Evolutionary conservation across 2,329 filamentous ascomycete genomes (phyloP).

Genomic region (Didymella pinodella): DNA sequence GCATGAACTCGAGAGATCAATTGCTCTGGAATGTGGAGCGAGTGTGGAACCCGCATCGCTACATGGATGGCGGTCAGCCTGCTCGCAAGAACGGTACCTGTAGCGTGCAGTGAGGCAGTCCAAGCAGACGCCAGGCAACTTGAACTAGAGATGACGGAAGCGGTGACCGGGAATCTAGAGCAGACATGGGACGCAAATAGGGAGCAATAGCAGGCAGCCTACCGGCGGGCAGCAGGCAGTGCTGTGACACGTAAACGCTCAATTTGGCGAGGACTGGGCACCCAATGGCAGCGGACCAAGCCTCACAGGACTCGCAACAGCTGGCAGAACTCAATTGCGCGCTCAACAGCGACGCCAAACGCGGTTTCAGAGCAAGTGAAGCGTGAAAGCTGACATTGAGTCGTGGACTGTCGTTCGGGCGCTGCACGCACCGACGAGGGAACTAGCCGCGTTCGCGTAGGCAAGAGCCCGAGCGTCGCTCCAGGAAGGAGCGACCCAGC

Average conservation of each 20-base stretch:
- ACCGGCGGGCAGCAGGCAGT: constrained; percentile 25
- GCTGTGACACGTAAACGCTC: constrained; percentile 31
- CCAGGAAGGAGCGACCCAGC: constrained; percentile 27
- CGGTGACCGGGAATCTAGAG: constrained; percentile 30
- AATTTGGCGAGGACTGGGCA: constrained; percentile 4
- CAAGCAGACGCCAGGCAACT: constrained; percentile 11
- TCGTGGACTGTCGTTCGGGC: constrained; percentile 21
- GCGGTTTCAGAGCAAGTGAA: constrained; percentile 24
- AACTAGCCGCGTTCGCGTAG: constrained; percentile 25
- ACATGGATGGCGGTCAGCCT: constrained; percentile 38
- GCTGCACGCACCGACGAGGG: constrained; percentile 13
- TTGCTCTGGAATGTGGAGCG: constrained; percentile 38
- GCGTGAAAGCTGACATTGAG: constrained; percentile 18
- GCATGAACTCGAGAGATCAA: constrained; percentile 23
- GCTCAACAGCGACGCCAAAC: constrained; percentile 28
- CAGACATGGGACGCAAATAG: constrained; percentile 18
- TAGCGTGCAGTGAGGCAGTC: constrained; percentile 22
- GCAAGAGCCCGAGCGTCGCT: constrained; percentile 21
- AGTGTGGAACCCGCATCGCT: constrained; percentile 33
- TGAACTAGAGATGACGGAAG: constrained; percentile 30
- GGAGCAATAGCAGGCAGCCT: constrained; percentile 25
- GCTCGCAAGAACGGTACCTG: constrained; percentile 20
- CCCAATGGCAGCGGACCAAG: constrained; percentile 36
- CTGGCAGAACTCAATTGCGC: constrained; percentile 25
- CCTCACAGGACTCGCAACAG: constrained; percentile 20